phyloP scores from a whole-genome alignment of 139 green algal species.

The Coelastrella sp. region DNA sequence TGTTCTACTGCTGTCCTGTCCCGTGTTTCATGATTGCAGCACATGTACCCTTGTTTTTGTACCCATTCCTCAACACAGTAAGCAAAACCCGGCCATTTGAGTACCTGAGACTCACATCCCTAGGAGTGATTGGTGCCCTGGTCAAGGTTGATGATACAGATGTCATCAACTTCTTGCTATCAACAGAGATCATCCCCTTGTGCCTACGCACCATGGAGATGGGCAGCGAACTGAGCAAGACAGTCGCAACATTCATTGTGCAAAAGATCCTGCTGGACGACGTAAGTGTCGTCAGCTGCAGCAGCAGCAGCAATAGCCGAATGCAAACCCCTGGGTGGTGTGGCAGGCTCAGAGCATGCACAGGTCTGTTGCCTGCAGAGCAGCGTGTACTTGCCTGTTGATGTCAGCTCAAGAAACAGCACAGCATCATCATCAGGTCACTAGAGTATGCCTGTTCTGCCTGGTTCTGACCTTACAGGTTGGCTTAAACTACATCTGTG shows the following conservation, averaged over 20 bases:
- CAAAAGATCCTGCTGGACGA: slow-evolving; percentile 99
- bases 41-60: slow-evolving; percentile 98
- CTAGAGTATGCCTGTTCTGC: neutral
- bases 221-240: slow-evolving; percentile 98
- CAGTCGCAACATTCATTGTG: slow-evolving; percentile 99
- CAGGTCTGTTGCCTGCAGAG: too few relatives aligned
- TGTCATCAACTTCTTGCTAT: slow-evolving; percentile 99
- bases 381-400: too few relatives aligned
- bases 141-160: slow-evolving; percentile 99
- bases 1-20: neutral
- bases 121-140: slow-evolving; percentile 98
- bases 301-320: neutral
- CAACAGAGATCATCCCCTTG: slow-evolving; percentile 99
- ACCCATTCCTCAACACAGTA: slow-evolving; percentile 98
- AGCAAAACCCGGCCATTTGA: slow-evolving; percentile 98
- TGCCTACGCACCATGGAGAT: slow-evolving; percentile 99
- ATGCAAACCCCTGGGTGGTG: neutral
- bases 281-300: slow-evolving; percentile 53
- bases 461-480: slow-evolving; percentile 61
- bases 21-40: slow-evolving; percentile 63
- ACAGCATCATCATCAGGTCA: too few relatives aligned
- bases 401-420: too few relatives aligned
- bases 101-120: slow-evolving; percentile 96
- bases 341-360: neutral
- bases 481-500: slow-evolving; percentile 97